Evolutionary conservation across 176 grass and related monocot species (phyloP), one percentile per base, ranked within the genome.

Genomic region (Triticum monococcum): DNA sequence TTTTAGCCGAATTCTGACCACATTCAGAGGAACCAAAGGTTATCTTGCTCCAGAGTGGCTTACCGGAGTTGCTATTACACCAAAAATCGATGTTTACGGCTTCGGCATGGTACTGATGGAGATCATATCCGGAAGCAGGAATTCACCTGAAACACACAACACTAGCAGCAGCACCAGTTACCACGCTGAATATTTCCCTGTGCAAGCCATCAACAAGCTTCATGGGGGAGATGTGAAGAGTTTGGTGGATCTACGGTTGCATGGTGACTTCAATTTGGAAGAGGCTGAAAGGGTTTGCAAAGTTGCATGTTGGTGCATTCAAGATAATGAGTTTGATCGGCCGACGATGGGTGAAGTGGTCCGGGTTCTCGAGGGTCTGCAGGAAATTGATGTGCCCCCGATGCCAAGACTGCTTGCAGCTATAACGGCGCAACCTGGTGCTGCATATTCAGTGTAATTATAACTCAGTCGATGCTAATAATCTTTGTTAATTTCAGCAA

Each of bases 251-350:
- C 60, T n/a, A 24, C 60, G 20, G 4, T 63, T 63, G n/a, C 22
- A 63, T 63, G 60, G n/a, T 63, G 60, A 63, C 60, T 63, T 63
- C n/a, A 24, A 63, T 63, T 63, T 63, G 60, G 60, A 25, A 25
- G n/a, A 63, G 9, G n/a, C n/a, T 63, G 60, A 63, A 63, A 63
- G 60, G 60, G 60, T 63, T 67, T 68, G 65, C 65, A 68, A 68
- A 68, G 65, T 68, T 32, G 65, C 65, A 68, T 68, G 65, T 68
- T 68, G 65, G 65, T 68, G 65, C 65, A 68, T 68, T 13, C 65
- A 68, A 68, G 65, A 68, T 68, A 68, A 68, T 68, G 65, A 68
- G 65, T 18, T 68, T 68, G 30, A 68, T 68, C 65, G 65, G 65
- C 65, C 31, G 60, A 63, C 60, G 60, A 63, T 63, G n/a, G n/a